Evolutionary conservation across 129 eudicot species (phyloP).

Genomic region (Apium graveolens): DNA sequence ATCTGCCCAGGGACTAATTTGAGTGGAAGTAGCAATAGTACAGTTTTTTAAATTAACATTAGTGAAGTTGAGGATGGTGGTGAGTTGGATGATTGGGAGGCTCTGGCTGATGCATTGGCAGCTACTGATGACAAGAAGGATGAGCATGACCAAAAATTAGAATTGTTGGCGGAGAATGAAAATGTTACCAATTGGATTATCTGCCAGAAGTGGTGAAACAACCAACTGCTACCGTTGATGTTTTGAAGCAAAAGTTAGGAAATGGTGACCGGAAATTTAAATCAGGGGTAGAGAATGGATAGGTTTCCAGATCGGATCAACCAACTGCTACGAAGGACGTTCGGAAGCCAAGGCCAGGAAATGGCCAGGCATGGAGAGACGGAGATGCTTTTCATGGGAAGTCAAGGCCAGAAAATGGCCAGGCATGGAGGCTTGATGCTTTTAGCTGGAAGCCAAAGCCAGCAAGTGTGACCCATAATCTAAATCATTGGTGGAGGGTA

Average conservation of each 20-base stretch:
- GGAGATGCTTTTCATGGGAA: constrained; percentile 21
- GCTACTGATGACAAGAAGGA: constrained; percentile 42
- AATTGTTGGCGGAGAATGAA: constrained; percentile 19
- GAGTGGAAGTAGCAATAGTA: constrained; percentile 44
- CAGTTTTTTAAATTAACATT: constrained; percentile 35
- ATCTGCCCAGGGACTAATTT: no score
- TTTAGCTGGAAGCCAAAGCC: constrained; percentile 9
- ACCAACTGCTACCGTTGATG: background rate
- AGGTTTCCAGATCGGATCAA: constrained; percentile 4
- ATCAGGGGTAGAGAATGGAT: constrained; percentile 6
- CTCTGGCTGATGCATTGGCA: constrained; percentile 70
- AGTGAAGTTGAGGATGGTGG: constrained; percentile 54
- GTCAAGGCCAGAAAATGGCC: no score
- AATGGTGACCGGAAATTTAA: no score
- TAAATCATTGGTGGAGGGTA: constrained; percentile 18
- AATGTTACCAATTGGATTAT: constrained; percentile 10
- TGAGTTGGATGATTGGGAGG: constrained; percentile 76
- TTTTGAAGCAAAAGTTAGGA: constrained; percentile 16
- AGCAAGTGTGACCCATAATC: constrained; percentile 10
- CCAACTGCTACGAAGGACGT: background rate
- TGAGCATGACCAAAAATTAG: constrained; percentile 15
- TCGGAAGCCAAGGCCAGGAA: background rate
- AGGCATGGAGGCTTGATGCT: background rate
- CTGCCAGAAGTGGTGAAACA: background rate
- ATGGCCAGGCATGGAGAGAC: background rate